These are phyloP conservation scores for Alnus rubra DNA, from an alignment of 306 rosid genomes.

Conservation along the genomic window DNA sequence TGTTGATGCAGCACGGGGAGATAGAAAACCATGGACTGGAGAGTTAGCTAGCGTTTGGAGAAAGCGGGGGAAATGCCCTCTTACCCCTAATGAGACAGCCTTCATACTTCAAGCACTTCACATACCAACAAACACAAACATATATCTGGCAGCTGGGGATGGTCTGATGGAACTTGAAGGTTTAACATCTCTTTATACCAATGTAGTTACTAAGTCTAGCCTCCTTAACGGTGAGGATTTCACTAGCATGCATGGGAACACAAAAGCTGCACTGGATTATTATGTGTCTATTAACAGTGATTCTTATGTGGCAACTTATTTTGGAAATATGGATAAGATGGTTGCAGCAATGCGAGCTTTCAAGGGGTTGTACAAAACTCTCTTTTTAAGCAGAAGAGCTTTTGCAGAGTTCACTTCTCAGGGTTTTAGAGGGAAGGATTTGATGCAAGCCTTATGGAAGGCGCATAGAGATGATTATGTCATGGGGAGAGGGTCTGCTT, in stretches of 20 bases:
- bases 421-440: slow-evolving; percentile 60
- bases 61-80: slow-evolving; percentile 87
- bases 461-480: slow-evolving; percentile 71
- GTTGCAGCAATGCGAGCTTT: slow-evolving; percentile 90
- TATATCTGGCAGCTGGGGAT: slow-evolving; percentile 92
- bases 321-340: slow-evolving; percentile 98
- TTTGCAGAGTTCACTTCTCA: slow-evolving; percentile 65
- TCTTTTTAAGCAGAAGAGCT: slow-evolving; percentile 75
- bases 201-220: slow-evolving; percentile 72
- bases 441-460: slow-evolving; percentile 66
- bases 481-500: slow-evolving; percentile 78
- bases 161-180: slow-evolving; percentile 91
- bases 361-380: slow-evolving; percentile 66
- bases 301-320: slow-evolving; percentile 80
- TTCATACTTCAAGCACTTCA: slow-evolving; percentile 74
- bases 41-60: slow-evolving; percentile 76
- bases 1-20: slow-evolving; percentile 61
- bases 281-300: slow-evolving; percentile 84
- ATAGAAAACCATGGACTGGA: slow-evolving; percentile 90
- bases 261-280: slow-evolving; percentile 96
- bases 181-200: slow-evolving; percentile 53
- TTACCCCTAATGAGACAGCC: slow-evolving; percentile 82
- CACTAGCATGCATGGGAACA: slow-evolving; percentile 88
- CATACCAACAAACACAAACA: slow-evolving; percentile 64
- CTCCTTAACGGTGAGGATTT: slow-evolving; percentile 80